These are phyloP conservation scores for Rhizopogon vesiculosus DNA, from an alignment of 768 basidiomycete genomes.

Conservation along the genomic window DNA sequence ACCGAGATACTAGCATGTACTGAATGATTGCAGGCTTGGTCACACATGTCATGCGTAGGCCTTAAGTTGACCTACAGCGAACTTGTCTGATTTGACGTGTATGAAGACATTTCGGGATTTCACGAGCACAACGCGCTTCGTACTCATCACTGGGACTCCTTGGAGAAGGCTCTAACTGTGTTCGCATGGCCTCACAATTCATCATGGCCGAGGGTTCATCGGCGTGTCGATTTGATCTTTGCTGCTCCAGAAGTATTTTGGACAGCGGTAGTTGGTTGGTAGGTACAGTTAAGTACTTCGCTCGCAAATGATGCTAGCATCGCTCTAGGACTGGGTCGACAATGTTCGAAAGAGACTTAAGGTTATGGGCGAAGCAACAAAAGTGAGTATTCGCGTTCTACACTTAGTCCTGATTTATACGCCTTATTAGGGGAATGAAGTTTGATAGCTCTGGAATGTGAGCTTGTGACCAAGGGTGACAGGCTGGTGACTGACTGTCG, in stretches of 20 bases:
- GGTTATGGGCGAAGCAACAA: conserved; percentile 63
- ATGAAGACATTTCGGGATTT: conserved; percentile 56
- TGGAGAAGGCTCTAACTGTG: conserved; percentile 83
- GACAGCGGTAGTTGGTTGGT: conserved; percentile 91
- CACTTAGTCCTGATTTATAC: not conserved
- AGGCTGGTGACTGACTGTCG: not conserved
- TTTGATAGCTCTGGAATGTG: conserved; percentile 84
- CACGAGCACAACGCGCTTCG: conserved; percentile 49
- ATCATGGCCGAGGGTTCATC: conserved; percentile 38
- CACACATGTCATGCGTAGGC: conserved; percentile 80
- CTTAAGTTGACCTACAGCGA: not conserved
- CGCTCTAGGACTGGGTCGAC: conserved; percentile 73
- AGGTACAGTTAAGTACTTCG: conserved; percentile 7
- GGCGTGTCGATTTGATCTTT: conserved; percentile 84
- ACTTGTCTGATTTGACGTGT: not conserved
- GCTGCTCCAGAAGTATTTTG: conserved; percentile 75
- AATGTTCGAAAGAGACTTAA: conserved; percentile 85
- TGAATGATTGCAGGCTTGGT: conserved; percentile 48
- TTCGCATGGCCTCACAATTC: conserved; percentile 53
- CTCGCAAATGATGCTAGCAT: not conserved
- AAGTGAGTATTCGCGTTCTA: conserved; percentile 32
- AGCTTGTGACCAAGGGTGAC: conserved; percentile 16
- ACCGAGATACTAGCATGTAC: not conserved
- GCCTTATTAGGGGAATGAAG: conserved; percentile 57
- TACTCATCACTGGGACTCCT: conserved; percentile 67